Evolutionary conservation across 2,329 filamentous ascomycete genomes (phyloP), one percentile per base, ranked within the genome.

Genomic region (Hypomyces rosellus): DNA sequence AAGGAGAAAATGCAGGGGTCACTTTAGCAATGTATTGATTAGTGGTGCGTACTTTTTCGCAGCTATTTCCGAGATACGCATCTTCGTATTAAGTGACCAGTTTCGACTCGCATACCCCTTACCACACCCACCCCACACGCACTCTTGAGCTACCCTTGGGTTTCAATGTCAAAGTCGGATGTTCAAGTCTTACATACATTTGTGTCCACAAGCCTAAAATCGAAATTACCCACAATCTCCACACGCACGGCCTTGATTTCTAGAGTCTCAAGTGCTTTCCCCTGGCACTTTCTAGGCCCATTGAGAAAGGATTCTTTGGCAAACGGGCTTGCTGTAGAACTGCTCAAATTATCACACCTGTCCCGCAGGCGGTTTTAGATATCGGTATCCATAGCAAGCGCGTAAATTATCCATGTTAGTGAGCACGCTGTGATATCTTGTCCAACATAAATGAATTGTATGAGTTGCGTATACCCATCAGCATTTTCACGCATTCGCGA

Each of bases 361-460:
- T 20, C 20, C 20, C 71, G 70, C 1, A 74, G 64, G 4, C 63
- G 63, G 1, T 59, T 56, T 54, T 74, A 69, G 14, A 73, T 61
- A 1, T 65, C 63, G 0, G 65, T 65, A 50, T 74, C 60, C 18
- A 63, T 69, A 5, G 65, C 66, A 3, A 74, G 65, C 4, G 72
- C 57, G 47, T 74, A 66, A 1, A 74, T 57, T 1, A 67, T 70
- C 69, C 71, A 74, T 6, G 68, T 66, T 3, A 74, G 62, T 13
- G 66, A 68, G 0, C 70, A 72, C 6, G 71, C 69, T 1, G 72
- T 73, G 4, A 71, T 74, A 33, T 74, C 71, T 55, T 74, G 70
- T 4, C 71, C 69, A 16, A 67, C 69, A 16, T 45, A 51, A 40
- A 51, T 34, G 12, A 33, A 22, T 48, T 51, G 49, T 8, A 48